These are phyloP conservation scores for Entomortierella lignicola DNA, from an alignment of 192 early-diverging fungal genomes.

Conservation along the genomic window DNA sequence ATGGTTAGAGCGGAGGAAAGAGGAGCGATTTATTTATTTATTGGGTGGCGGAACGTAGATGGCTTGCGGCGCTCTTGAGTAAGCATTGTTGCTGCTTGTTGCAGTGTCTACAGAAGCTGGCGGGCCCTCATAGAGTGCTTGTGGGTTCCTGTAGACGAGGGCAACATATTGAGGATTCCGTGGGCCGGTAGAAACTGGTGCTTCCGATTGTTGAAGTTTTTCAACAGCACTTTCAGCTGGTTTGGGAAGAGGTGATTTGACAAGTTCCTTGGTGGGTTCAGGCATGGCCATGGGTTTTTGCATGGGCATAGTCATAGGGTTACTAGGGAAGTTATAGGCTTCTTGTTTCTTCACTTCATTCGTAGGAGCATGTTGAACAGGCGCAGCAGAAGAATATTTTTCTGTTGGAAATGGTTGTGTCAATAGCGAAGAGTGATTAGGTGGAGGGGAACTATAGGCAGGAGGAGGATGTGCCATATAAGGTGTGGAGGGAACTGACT, in stretches of 20 bases:
- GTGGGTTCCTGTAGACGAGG: not conserved
- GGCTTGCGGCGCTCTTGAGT: not conserved
- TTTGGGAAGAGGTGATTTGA: not conserved
- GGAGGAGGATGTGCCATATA: constrained; percentile 6
- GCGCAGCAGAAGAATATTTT: not conserved
- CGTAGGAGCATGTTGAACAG: no score
- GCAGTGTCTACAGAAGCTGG: not conserved
- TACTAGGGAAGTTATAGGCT: not conserved
- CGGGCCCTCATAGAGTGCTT: not conserved
- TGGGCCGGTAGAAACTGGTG: not conserved
- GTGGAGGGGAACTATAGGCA: constrained; percentile 1
- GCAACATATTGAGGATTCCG: not conserved
- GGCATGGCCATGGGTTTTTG: not conserved
- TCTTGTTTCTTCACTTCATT: no score
- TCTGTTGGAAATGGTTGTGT: constrained; percentile 2
- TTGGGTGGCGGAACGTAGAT: no score
- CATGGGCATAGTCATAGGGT: no score
- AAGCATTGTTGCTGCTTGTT: not conserved
- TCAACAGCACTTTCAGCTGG: not conserved
- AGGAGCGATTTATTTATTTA: no score
- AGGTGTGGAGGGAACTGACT: constrained; percentile 7
- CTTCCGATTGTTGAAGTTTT: not conserved
- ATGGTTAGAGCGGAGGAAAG: no score
- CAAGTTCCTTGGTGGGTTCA: not conserved
- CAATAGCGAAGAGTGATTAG: not conserved